A percentile compares a stretch with the other conserved stretches of the same genome.
Conservation (phyloP, 305 asterid species). For the Solanum chacoense region DNA sequence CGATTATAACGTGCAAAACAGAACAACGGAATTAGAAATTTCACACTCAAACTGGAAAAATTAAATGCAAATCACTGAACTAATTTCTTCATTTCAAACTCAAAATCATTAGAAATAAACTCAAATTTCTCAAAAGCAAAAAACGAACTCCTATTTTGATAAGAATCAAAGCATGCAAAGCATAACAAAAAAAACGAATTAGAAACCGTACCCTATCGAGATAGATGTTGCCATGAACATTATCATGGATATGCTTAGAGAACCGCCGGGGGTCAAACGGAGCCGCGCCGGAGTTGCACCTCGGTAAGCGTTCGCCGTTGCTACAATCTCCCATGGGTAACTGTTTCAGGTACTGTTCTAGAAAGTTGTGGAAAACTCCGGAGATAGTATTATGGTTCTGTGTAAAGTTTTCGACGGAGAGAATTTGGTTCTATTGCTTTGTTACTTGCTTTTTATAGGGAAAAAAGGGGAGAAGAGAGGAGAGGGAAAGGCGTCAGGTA, state of each 20-base stretch:
- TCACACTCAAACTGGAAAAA: neutral
- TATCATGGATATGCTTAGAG: slow-evolving; percentile 61
- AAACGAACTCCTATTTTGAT: neutral
- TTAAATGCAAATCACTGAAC: neutral
- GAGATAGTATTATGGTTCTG: slow-evolving; percentile 6
- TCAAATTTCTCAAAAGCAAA: neutral
- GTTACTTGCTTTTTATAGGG: neutral
- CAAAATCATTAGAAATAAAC: neutral
- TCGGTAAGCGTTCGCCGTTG: slow-evolving; percentile 7
- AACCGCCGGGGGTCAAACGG: slow-evolving; percentile 39
- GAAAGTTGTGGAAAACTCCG: neutral
- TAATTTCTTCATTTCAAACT: neutral
- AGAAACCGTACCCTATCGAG: slow-evolving; percentile 48
- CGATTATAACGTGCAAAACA: neutral
- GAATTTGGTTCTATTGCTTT: neutral
- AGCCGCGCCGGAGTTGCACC: slow-evolving; percentile 5
- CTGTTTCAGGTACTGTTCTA: neutral
- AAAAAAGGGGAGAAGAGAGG: neutral
- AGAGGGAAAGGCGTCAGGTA: neutral
- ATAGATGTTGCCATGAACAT: slow-evolving; percentile 84
- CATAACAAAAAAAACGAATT: neutral
- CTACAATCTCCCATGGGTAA: slow-evolving; percentile 26
- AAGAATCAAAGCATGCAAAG: slow-evolving; percentile 3
- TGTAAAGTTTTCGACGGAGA: neutral
- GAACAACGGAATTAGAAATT: neutral